Conservation (phyloP, 108 stramenopile genomes). For the Chaetoceros tenuissimus region DNA sequence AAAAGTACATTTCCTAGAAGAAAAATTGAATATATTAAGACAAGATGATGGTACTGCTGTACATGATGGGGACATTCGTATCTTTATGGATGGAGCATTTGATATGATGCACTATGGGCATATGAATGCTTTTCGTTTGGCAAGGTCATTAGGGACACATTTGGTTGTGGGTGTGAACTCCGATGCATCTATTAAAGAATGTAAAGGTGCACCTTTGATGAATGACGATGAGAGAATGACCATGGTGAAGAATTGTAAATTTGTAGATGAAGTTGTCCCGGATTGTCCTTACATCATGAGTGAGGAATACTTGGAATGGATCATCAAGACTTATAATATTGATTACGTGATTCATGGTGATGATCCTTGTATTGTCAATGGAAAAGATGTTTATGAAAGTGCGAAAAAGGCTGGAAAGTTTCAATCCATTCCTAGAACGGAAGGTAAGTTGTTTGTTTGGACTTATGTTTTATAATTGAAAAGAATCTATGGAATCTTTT, state of each 20-base stretch:
- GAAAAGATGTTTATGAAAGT: constrained; percentile 81
- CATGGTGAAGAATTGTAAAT: constrained; percentile 94
- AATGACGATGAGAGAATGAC: constrained; percentile 88
- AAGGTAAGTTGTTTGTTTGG: constrained; percentile 46
- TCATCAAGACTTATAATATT: constrained; percentile 80
- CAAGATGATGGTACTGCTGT: constrained; percentile 11
- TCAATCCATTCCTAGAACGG: constrained; percentile 92
- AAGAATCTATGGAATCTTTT: neutral
- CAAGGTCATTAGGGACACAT: constrained; percentile 86
- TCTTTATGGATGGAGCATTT: constrained; percentile 98
- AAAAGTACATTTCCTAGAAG: constrained; percentile 51
- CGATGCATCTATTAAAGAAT: constrained; percentile 87
- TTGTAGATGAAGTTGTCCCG: constrained; percentile 96
- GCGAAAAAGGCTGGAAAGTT: constrained; percentile 77
- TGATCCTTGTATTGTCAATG: constrained; percentile 96
- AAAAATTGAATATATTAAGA: constrained; percentile 37
- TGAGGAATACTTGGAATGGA: constrained; percentile 84
- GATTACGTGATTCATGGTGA: constrained; percentile 98
- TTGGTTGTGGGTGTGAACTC: constrained; percentile 96
- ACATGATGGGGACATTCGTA: constrained; percentile 50
- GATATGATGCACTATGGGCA: constrained; percentile 98
- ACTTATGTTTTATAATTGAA: neutral
- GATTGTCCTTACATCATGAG: constrained; percentile 97
- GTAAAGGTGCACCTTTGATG: constrained; percentile 96
- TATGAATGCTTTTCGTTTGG: constrained; percentile 99